Base-by-base conservation (phyloP, 768 basidiomycete genomes). In the Dioszegia hungarica region DNA sequence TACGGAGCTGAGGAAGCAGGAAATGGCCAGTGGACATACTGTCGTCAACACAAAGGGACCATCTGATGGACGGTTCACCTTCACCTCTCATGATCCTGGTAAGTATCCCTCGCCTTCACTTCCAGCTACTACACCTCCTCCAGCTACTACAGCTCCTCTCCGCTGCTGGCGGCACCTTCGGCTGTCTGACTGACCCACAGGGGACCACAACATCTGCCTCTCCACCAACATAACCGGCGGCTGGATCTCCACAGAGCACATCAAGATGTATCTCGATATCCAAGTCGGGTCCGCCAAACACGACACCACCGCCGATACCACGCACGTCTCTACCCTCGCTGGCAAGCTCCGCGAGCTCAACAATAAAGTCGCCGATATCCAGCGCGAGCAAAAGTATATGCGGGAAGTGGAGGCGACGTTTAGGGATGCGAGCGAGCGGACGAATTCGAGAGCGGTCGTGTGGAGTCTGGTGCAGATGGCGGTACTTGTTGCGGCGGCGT, bases 311-410 rank as follows among this genome's bases (percentile, higher is more conserved):
- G 75, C 43, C 53, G 75, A 77, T 64, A 41, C 60, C 0, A 56
- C 60, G 14, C 76, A 77, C 59, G 68, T 77, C 20, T 60, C 73
- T 1, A 75, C 75, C 27, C 66, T 77, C 24, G 66, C 75, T 5
- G 63, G 69, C 37, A 77, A 90, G 77, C 81, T 99, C 54, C 85
- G 90, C 25, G 95, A 98, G 68, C 80, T 99, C 60, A 99, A 98
- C 78, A 82, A 85, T 70, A 94, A 91, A 76, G 80, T 99, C 46
- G 89, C 89, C 75, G 91, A 94, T 67, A 87, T 98, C 54, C 82
- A 90, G 43, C 81, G 91, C 24, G 95, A 98, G 77, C 95, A 99
- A 78, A 89, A 93, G 77, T 99, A 97, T 73, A 94, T 98, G 79
- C 82, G 95, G 39, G 94, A 99, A 78, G 81, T 95, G 63, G 95